Conservation (phyloP, 1,284 basidiomycete species). For the Acaromyces ingoldii region DNA sequence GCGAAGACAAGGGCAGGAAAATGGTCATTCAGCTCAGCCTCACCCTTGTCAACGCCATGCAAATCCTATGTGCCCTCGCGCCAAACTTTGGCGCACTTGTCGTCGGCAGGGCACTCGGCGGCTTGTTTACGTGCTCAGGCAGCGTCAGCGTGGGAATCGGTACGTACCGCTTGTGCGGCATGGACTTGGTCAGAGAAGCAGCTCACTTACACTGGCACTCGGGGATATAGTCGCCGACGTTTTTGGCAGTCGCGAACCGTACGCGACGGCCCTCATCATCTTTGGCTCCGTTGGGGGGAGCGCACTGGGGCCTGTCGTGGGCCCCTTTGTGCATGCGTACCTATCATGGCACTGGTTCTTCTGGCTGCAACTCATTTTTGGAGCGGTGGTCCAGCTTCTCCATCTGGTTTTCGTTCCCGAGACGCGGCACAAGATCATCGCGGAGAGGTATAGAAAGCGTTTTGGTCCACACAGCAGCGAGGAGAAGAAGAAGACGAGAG, state of each 20-base stretch:
- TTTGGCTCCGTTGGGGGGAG: conserved; percentile 44
- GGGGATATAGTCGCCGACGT: conserved; percentile 52
- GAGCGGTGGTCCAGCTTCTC: conserved; percentile 49
- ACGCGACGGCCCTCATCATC: conserved; percentile 46
- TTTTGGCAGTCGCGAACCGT: conserved; percentile 47
- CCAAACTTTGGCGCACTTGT: conserved; percentile 45
- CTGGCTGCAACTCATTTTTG: conserved; percentile 53
- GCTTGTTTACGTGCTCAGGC: conserved; percentile 50
- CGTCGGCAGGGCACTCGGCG: conserved; percentile 44
- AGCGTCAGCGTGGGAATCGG: conserved; percentile 54
- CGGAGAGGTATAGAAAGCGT: no score
- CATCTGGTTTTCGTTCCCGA: conserved; percentile 54
- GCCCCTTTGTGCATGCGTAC: conserved; percentile 29
- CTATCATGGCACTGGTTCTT: conserved; percentile 43
- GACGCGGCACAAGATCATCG: conserved; percentile 50
- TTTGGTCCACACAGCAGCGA: conserved; percentile 52
- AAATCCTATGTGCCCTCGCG: conserved; percentile 39
- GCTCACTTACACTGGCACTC: no score
- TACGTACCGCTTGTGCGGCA: no score
- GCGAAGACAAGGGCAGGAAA: conserved; percentile 49
- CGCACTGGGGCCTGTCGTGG: conserved; percentile 42
- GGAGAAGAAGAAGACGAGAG: conserved; percentile 43
- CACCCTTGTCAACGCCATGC: conserved; percentile 48
- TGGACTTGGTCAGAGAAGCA: no score
- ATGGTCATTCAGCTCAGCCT: conserved; percentile 42